phyloP scores from a whole-genome alignment of 805 yeast genomes.

The Suhomyces xylopsoci region DNA sequence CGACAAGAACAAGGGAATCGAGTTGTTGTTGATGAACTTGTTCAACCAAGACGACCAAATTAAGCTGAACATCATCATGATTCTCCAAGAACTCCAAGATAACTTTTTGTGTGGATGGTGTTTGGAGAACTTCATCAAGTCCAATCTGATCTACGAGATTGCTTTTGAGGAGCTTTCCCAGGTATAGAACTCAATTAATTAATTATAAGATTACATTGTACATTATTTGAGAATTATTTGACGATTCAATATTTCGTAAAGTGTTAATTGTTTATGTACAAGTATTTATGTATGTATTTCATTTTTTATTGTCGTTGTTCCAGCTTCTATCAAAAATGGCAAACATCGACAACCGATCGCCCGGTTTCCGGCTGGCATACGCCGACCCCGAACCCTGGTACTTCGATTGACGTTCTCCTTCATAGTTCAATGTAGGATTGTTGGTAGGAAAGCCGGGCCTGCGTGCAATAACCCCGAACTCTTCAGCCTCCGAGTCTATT shows the following conservation, averaged over 20 bases:
- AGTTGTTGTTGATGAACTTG: slow-evolving; percentile 37
- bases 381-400: slow-evolving; percentile 69
- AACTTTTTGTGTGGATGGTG: slow-evolving; percentile 47
- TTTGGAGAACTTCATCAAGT: slow-evolving; percentile 31
- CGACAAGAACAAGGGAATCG: slow-evolving; percentile 45
- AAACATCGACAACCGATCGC: slow-evolving; percentile 46
- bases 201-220: too few relatives aligned
- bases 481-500: slow-evolving; percentile 26
- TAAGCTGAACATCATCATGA: slow-evolving; percentile 39
- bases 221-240: too few relatives aligned
- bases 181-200: not conserved
- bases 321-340: slow-evolving; percentile 20
- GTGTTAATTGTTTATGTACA: not conserved
- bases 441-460: slow-evolving; percentile 56
- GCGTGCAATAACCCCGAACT: slow-evolving; percentile 29
- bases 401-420: slow-evolving; percentile 51
- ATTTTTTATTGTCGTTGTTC: not conserved
- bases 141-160: slow-evolving; percentile 38
- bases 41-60: slow-evolving; percentile 41
- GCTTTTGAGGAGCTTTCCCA: slow-evolving; percentile 30
- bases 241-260: too few relatives aligned
- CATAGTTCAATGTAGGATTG: slow-evolving; percentile 30
- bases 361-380: slow-evolving; percentile 53
- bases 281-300: not conserved
- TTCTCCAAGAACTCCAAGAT: slow-evolving; percentile 42